Conservation (phyloP, 2,329 filamentous ascomycete genomes). For the Penicillium sp. region DNA sequence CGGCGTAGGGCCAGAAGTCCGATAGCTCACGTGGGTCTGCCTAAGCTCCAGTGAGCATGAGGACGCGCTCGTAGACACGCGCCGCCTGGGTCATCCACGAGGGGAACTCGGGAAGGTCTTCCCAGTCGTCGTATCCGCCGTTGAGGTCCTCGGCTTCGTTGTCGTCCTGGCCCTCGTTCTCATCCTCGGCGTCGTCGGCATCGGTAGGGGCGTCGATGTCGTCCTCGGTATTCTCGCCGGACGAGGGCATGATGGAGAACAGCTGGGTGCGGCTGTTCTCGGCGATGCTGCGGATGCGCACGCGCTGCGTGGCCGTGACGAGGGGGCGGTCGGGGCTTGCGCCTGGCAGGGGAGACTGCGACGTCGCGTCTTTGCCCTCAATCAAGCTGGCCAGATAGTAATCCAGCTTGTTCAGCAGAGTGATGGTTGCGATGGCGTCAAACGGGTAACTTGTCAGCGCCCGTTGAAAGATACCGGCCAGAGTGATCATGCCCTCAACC, state of each 20-base stretch:
- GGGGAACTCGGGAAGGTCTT: conserved; percentile 1
- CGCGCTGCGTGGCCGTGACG: conserved; percentile 74
- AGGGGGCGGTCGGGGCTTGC: conserved; percentile 61
- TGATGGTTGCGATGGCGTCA: conserved; percentile 67
- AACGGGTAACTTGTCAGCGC: conserved; percentile 74
- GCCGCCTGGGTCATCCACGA: conserved; percentile 68
- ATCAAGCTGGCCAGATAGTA: conserved; percentile 65
- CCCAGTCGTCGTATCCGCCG: background rate
- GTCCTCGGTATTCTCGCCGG: conserved; percentile 16
- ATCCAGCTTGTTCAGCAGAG: conserved; percentile 75
- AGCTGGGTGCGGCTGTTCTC: conserved; percentile 63
- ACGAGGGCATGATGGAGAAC: conserved; percentile 10
- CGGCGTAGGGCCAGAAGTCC: background rate
- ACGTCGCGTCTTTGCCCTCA: conserved; percentile 66
- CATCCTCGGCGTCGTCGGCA: conserved; percentile 46
- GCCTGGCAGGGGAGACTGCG: conserved; percentile 67
- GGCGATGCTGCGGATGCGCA: conserved; percentile 78
- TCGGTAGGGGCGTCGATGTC: conserved; percentile 41
- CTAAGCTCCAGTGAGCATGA: conserved; percentile 69
- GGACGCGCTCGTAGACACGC: conserved; percentile 75
- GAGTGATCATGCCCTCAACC: conserved; percentile 77
- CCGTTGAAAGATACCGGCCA: conserved; percentile 71
- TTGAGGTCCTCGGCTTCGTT: background rate
- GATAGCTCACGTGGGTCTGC: conserved; percentile 27
- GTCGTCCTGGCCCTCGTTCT: conserved; percentile 20